These are phyloP conservation scores for Fusarium drepaniforme DNA, from an alignment of 2,329 filamentous ascomycete genomes.

Conservation along the genomic window DNA sequence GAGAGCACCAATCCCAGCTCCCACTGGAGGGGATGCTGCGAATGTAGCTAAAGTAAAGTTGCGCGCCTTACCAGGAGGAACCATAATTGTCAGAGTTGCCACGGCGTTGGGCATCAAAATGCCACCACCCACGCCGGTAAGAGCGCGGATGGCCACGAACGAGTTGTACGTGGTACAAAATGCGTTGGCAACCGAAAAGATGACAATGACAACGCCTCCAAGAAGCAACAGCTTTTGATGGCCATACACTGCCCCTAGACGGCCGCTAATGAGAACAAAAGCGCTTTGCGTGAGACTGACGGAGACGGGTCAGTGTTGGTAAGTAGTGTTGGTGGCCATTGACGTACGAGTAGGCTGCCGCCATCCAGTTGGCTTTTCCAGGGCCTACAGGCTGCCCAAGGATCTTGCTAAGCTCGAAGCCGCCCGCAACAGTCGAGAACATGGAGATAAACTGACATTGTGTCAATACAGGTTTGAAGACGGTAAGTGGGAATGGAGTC, in stretches of 20 bases:
- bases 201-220: conserved; percentile 55
- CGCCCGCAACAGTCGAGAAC: conserved; percentile 46
- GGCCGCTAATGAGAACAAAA: conserved; percentile 65
- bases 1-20: conserved; percentile 57
- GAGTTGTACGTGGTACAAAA: conserved; percentile 56
- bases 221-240: conserved; percentile 59
- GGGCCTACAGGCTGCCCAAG: conserved; percentile 45
- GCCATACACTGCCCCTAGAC: conserved; percentile 64
- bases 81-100: conserved; percentile 59
- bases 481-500: not conserved
- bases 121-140: conserved; percentile 61
- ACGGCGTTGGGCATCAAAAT: conserved; percentile 64
- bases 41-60: conserved; percentile 61
- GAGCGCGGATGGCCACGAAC: conserved; percentile 56
- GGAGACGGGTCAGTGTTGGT: not conserved
- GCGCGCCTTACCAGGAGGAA: conserved; percentile 57
- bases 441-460: conserved; percentile 46
- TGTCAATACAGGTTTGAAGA: not conserved
- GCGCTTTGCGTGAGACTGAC: conserved; percentile 62
- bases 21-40: conserved; percentile 59
- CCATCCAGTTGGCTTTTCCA: conserved; percentile 54
- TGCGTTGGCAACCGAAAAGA: conserved; percentile 57
- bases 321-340: not conserved
- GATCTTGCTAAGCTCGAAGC: conserved; percentile 42
- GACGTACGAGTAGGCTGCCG: conserved; percentile 52